Evolutionary conservation across 2,329 filamentous ascomycete species (phyloP).

Genomic region (Talaromyces albobiverticillius): DNA sequence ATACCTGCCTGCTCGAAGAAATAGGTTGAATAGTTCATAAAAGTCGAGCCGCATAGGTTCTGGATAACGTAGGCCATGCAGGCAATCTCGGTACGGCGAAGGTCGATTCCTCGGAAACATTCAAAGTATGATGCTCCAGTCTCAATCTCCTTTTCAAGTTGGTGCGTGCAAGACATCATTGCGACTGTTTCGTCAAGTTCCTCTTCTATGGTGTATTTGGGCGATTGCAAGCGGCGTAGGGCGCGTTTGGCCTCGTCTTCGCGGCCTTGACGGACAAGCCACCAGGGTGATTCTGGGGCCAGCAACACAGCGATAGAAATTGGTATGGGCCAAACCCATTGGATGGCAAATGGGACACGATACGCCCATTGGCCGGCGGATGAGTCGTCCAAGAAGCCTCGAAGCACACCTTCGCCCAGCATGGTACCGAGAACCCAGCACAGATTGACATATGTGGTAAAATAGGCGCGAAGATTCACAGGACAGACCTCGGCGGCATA

Average conservation of each 20-base stretch:
- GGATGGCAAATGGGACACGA: slow-evolving; percentile 50
- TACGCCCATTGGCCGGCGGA: slow-evolving; percentile 49
- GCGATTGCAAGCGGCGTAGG: slow-evolving; percentile 16
- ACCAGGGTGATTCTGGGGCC: slow-evolving; percentile 53
- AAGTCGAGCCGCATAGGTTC: slow-evolving; percentile 40
- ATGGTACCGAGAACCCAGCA: slow-evolving; percentile 49
- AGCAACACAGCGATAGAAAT: slow-evolving; percentile 45
- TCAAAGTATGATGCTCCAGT: slow-evolving; percentile 67
- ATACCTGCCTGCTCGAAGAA: slow-evolving; percentile 41
- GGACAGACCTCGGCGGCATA: slow-evolving; percentile 48
- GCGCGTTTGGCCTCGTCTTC: slow-evolving; percentile 45
- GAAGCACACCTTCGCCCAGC: slow-evolving; percentile 50
- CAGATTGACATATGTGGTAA: slow-evolving; percentile 46
- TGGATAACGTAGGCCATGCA: slow-evolving; percentile 43
- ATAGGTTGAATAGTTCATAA: slow-evolving; percentile 54
- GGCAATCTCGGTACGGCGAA: slow-evolving; percentile 39
- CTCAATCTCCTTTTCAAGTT: slow-evolving; percentile 56
- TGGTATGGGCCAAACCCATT: slow-evolving; percentile 55
- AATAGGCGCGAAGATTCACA: slow-evolving; percentile 41
- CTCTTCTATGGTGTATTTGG: slow-evolving; percentile 35
- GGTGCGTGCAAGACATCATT: slow-evolving; percentile 89
- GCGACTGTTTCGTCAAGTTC: slow-evolving; percentile 73
- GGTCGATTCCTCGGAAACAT: slow-evolving; percentile 39
- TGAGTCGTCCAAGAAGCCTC: slow-evolving; percentile 37
- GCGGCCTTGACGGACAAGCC: slow-evolving; percentile 47